Evolutionary conservation across 306 rosid species (phyloP).

Genomic region (Dryas octopetala): DNA sequence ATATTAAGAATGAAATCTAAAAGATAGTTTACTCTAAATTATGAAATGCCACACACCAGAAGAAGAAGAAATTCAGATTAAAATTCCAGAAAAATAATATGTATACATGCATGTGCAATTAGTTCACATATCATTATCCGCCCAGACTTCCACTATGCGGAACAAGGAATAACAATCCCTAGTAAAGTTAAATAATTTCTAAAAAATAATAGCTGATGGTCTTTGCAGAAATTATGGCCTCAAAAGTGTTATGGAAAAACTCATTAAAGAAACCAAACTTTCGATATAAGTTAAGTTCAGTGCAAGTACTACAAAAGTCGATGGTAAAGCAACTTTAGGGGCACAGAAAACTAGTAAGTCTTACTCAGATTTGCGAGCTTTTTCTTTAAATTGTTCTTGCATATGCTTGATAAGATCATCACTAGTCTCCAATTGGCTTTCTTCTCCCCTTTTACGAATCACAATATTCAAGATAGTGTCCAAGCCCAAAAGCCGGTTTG

Average conservation of each 20-base stretch:
- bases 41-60: conserved; percentile 2
- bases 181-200: background rate
- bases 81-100: background rate
- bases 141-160: background rate
- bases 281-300: conserved; percentile 7
- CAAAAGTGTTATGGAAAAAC: background rate
- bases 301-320: conserved; percentile 20
- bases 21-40: conserved; percentile 1
- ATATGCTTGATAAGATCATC: conserved; percentile 92
- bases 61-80: background rate
- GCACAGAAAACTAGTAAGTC: conserved; percentile 31
- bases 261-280: conserved; percentile 1
- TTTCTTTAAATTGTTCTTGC: conserved; percentile 98
- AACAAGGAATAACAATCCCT: conserved; percentile 3
- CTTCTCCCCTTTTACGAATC: conserved; percentile 70
- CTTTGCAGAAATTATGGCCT: background rate
- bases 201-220: background rate
- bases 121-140: background rate
- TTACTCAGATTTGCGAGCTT: conserved; percentile 97
- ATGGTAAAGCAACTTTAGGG: conserved; percentile 14
- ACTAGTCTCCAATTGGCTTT: conserved; percentile 80
- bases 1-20: conserved; percentile 12
- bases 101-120: background rate
- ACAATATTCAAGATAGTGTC: conserved; percentile 92
- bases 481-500: conserved; percentile 83